phyloP scores from a whole-genome alignment of 441 rosid genomes.

The Sinapis alba region DNA sequence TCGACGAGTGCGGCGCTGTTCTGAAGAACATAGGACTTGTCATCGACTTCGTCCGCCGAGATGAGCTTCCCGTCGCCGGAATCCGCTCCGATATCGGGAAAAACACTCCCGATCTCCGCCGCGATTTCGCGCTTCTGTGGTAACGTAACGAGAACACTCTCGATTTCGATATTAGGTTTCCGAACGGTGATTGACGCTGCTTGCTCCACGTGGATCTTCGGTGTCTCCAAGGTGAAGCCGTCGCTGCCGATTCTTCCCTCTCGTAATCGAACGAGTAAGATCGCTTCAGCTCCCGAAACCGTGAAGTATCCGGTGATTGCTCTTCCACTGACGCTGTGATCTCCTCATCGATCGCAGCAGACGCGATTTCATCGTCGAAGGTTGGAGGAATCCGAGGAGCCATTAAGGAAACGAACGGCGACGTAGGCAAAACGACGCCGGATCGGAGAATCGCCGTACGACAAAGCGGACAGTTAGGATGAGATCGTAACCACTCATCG shows the following conservation, averaged over 20 bases:
- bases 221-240: slow-evolving; percentile 79
- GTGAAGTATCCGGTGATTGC: slow-evolving; percentile 43
- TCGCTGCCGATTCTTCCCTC: slow-evolving; percentile 55
- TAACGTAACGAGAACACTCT: slow-evolving; percentile 79
- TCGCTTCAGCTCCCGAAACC: slow-evolving; percentile 59
- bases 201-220: slow-evolving; percentile 80
- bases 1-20: slow-evolving; percentile 66
- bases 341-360: slow-evolving; percentile 44
- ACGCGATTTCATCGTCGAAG: slow-evolving; percentile 50
- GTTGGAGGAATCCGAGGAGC: slow-evolving; percentile 85
- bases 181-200: slow-evolving; percentile 78
- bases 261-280: slow-evolving; percentile 88
- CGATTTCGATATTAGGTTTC: slow-evolving; percentile 60
- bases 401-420: slow-evolving; percentile 81
- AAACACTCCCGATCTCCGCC: slow-evolving; percentile 59
- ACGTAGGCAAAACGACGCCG: slow-evolving; percentile 35
- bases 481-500: slow-evolving; percentile 71
- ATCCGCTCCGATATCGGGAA: slow-evolving; percentile 74
- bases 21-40: slow-evolving; percentile 79
- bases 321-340: slow-evolving; percentile 57
- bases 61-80: slow-evolving; percentile 52
- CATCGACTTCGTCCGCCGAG: slow-evolving; percentile 74
- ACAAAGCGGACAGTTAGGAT: slow-evolving; percentile 73
- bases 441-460: slow-evolving; percentile 70
- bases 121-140: slow-evolving; percentile 69